phyloP scores from a whole-genome alignment of 345 rosid species.

The Sisymbrium altissimum region DNA sequence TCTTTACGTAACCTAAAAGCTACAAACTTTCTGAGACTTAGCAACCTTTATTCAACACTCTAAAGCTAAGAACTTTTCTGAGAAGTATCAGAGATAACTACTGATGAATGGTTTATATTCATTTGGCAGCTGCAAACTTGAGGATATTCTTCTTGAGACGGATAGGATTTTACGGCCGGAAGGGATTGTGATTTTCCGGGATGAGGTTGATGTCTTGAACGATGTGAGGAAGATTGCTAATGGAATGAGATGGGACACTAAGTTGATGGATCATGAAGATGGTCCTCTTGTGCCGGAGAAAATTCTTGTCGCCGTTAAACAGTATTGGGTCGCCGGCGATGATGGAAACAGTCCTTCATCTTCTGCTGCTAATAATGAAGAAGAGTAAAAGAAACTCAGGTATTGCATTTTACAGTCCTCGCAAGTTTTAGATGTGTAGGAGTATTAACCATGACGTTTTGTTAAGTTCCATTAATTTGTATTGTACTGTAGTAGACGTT shows the following conservation, averaged over 20 bases:
- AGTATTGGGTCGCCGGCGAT: conserved; percentile 75
- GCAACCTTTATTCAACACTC: too few relatives aligned
- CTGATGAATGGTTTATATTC: conserved; percentile 9
- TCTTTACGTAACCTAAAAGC: not conserved
- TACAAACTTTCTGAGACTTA: conserved; percentile 4
- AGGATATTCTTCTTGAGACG: conserved; percentile 87
- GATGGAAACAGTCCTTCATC: conserved; percentile 53
- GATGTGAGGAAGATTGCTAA: conserved; percentile 59
- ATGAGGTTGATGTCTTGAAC: conserved; percentile 76
- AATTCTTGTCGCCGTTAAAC: conserved; percentile 70
- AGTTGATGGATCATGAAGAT: conserved; percentile 89
- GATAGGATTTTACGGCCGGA: conserved; percentile 91
- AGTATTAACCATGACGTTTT: conserved; percentile 5
- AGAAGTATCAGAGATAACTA: not conserved
- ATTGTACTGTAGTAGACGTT: not conserved
- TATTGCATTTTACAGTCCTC: conserved; percentile 16
- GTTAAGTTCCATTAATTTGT: not conserved
- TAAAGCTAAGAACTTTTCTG: not conserved
- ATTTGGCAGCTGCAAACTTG: conserved; percentile 61
- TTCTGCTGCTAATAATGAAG: conserved; percentile 21
- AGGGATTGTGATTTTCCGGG: conserved; percentile 77
- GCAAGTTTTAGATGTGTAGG: not conserved
- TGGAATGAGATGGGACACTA: conserved; percentile 96
- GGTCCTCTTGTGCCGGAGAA: conserved; percentile 93
- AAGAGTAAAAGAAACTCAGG: conserved; percentile 23